phyloP scores from a whole-genome alignment of 192 early-diverging fungal species.

The Entomortierella chlamydospora region DNA sequence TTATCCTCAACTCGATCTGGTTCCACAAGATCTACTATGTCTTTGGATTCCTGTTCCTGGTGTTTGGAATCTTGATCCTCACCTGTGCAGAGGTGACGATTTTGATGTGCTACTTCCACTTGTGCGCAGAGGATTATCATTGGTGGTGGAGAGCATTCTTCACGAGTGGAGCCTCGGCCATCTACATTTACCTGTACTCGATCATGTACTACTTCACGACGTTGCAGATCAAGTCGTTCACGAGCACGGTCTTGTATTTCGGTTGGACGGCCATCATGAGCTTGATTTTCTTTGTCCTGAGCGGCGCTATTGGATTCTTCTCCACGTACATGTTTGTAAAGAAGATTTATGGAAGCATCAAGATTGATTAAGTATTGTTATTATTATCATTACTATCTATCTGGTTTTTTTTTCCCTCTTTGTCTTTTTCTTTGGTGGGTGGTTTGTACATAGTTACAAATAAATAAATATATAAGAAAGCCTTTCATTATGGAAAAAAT shows the following conservation, averaged over 20 bases:
- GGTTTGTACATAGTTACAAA: neutral
- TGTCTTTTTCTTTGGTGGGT: neutral
- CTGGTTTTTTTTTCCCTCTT: too few species aligned
- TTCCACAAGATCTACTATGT: slow-evolving; percentile 94
- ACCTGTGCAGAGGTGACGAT: slow-evolving; percentile 90
- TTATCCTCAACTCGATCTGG: slow-evolving; percentile 96
- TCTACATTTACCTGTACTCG: slow-evolving; percentile 92
- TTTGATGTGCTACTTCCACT: slow-evolving; percentile 89
- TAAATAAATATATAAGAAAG: neutral
- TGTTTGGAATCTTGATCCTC: slow-evolving; percentile 86
- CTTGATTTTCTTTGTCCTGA: slow-evolving; percentile 79
- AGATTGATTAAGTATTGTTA: slow-evolving; percentile 80
- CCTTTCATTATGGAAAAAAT: too few species aligned
- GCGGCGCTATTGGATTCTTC: slow-evolving; percentile 85
- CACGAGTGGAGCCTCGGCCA: slow-evolving; percentile 83
- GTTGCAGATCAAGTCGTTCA: slow-evolving; percentile 81
- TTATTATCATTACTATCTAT: too few species aligned
- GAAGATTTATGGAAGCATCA: slow-evolving; percentile 87
- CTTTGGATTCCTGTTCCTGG: slow-evolving; percentile 92
- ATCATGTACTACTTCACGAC: slow-evolving; percentile 87
- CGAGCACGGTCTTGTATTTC: slow-evolving; percentile 89
- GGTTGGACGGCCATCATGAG: slow-evolving; percentile 87
- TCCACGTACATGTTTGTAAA: slow-evolving; percentile 82
- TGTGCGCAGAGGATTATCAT: slow-evolving; percentile 86
- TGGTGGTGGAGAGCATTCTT: slow-evolving; percentile 94